Base-by-base conservation (phyloP, 1,284 basidiomycete genomes). In the Takashimella koratensis region DNA sequence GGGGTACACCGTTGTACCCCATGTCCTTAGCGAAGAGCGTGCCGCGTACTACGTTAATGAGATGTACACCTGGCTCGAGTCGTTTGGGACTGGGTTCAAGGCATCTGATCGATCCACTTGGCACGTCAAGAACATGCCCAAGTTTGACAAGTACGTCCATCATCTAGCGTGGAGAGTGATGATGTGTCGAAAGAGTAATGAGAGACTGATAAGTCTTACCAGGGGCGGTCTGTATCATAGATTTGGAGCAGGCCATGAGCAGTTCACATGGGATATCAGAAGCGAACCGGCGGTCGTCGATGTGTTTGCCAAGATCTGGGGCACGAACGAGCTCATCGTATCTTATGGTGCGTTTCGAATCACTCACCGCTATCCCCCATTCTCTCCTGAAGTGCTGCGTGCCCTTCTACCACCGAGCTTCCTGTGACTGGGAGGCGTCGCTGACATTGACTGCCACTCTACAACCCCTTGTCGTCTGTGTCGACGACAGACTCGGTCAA, bases 191-290 rank as follows among this genome's bases (percentile, higher is more conserved):
- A n/a, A n/a, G n/a, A n/a, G n/a, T n/a, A n/a, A n/a, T n/a, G n/a
- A n/a, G n/a, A n/a, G 30, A 36, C 16, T 36, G 30, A 8, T 36
- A 8, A 16, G 16, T 36, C 30, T 16, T 8, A 36, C 54, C 56
- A 66, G 65, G 45, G 68, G 67, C 24, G 71, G 71, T 5, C 58
- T 74, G 41, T 70, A 65, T 58, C 64, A 68, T 52, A 51, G 71
- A 39, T 61, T 72, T 52, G 73, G 60, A 8, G 63, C 65, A 11
- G 68, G 63, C 10, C 75, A 76, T 57, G 75, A 76, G 58, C 71
- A 76, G 48, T 74, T 68, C 45, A 69, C 67, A 1, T 78, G 76
- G 76, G 68, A 76, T 47, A 76, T 76, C 51, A 57, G 75, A 36
- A 49, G 60, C 27, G 75, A 77, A 57, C 65, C 65, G 2, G 68